Conservation (phyloP, 1,139 yeast genomes). For the Geotrichum klebahnii region DNA sequence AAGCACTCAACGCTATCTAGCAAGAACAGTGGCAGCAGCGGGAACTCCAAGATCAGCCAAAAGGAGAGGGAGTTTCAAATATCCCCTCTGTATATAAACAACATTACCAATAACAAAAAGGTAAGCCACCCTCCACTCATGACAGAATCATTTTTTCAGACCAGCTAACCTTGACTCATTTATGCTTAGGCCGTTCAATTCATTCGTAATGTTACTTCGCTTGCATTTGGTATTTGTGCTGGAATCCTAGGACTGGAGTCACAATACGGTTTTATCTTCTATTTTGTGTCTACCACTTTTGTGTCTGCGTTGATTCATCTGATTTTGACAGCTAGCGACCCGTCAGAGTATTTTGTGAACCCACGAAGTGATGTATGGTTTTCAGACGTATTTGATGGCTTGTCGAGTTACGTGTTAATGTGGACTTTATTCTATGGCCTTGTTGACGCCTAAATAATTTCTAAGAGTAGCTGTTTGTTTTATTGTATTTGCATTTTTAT, state of each 20-base stretch:
- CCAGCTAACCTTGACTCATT: background rate
- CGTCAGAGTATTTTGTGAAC: conserved; percentile 48
- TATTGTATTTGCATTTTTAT: conserved; percentile 7
- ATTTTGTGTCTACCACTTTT: conserved; percentile 47
- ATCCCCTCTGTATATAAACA: conserved; percentile 17
- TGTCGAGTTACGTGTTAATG: conserved; percentile 72
- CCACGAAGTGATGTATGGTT: conserved; percentile 57
- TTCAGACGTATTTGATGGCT: conserved; percentile 53
- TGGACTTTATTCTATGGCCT: conserved; percentile 82
- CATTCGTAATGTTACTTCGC: conserved; percentile 61
- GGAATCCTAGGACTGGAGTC: conserved; percentile 72
- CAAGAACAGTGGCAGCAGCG: too few species aligned
- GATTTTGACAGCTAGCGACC: conserved; percentile 45
- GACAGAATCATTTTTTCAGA: too few species aligned
- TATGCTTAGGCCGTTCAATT: conserved; percentile 48
- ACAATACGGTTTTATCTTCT: conserved; percentile 56
- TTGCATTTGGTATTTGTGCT: conserved; percentile 64
- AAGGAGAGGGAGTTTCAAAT: conserved; percentile 19
- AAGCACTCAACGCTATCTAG: too few species aligned
- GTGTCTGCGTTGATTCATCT: conserved; percentile 46
- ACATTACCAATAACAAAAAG: conserved; percentile 18
- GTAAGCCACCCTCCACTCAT: conserved; percentile 6
- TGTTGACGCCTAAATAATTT: conserved; percentile 39
- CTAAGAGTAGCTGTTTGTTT: background rate
- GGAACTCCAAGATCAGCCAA: too few species aligned